phyloP scores from a whole-genome alignment of 148 eudicot genomes.

The Rhododendron molle region DNA sequence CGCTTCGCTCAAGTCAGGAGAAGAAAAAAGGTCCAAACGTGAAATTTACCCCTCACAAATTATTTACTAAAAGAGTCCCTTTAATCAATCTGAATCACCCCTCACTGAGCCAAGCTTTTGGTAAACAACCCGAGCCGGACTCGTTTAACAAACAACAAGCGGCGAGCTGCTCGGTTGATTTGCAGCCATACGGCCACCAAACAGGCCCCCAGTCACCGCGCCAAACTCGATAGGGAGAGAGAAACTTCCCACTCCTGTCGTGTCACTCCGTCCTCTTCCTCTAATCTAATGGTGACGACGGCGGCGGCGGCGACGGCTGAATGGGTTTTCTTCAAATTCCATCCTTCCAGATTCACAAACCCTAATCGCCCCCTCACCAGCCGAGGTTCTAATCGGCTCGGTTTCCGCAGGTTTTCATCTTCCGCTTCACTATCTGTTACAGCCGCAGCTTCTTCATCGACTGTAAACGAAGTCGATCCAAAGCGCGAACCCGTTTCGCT shows the following conservation, averaged over 20 bases:
- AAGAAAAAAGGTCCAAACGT: no score
- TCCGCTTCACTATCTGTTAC: background rate
- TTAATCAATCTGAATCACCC: no score
- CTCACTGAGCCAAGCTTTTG: no score
- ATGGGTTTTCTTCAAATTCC: constrained; percentile 35
- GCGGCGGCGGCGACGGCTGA: constrained; percentile 26
- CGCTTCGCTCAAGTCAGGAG: no score
- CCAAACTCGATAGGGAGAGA: background rate
- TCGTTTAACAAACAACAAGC: no score
- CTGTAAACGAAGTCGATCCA: constrained; percentile 11
- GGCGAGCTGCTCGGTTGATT: no score
- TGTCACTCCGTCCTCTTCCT: background rate
- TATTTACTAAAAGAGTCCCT: no score
- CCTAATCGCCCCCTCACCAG: constrained; percentile 21
- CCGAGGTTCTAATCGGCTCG: constrained; percentile 14
- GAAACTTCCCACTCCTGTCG: background rate
- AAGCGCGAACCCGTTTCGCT: constrained; percentile 43
- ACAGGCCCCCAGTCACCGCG: no score
- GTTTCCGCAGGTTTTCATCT: constrained; percentile 20
- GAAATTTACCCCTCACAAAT: no score
- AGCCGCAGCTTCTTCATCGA: constrained; percentile 28
- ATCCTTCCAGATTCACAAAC: constrained; percentile 32
- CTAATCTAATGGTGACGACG: background rate
- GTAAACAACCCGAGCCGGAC: no score
- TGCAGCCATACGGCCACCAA: no score